Base-by-base conservation (phyloP, 2,329 filamentous ascomycete genomes). In the Nemania diffusa region DNA sequence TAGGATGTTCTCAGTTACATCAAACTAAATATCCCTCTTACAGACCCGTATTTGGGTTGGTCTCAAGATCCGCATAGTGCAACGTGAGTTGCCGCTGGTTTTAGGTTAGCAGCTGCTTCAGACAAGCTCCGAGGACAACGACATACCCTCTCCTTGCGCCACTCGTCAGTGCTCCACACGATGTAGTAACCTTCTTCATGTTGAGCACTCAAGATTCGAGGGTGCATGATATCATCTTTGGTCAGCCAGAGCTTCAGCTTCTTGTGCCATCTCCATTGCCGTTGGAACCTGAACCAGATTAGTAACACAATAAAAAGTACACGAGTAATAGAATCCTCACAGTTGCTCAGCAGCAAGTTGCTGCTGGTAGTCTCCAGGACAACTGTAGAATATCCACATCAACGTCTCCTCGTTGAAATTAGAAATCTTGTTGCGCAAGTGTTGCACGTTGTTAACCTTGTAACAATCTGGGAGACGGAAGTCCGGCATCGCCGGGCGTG, bases 311-410 rank as follows among this genome's bases (percentile, higher is more conserved):
- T 11, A 27, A 20, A 24, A 59, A 20, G 55, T 55, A 44, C 34
- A 60, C 27, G 24, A 8, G 15, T 17, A 13, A 11, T 37, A 11
- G 7, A 63, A 52, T 37, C 71, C 87, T 79, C 79, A 90, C 88
- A 91, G 80, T 75, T 91, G 88, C 46, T 84, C 80, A 0, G 89
- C 88, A 2, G 89, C 89, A 79, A 89, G 80, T 55, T 88, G 85
- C 75, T 91, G 89, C 76, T 89, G 88, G 40, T 85, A 75, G 73
- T 91, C 88, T 51, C 84, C 82, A 7, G 89, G 87, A 67, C 87
- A 89, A 78, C 86, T 89, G 77, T 91, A 91, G 74, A 91, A 91
- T 70, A 91, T 91, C 84, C 87, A 90, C 77, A 91, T 88, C 55
- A 91, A 79, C 0, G 89, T 90, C 78, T 91, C 89, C 69, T 91